Evolutionary conservation across 345 rosid species (phyloP), one percentile per base, ranked within the genome.

Genomic region (Eucalyptus pauciflora): DNA sequence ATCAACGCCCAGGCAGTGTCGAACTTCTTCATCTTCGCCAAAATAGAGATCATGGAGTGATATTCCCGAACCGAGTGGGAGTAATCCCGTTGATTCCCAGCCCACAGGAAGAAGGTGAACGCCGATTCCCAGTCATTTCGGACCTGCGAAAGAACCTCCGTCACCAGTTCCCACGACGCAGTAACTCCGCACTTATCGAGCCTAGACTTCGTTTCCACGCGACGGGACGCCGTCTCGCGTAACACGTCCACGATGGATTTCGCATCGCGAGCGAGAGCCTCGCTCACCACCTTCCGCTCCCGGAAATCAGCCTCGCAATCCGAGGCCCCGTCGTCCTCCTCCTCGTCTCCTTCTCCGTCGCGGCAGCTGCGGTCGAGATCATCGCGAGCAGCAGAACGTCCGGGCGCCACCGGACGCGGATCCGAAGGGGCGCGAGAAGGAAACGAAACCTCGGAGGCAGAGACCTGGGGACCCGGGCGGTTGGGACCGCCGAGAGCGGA

Each of bases 41-140:
- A 95, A 87, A 96, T 94, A 25, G 96, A 94, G 91, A 97, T 96
- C 99, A 98, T 94, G 5, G 94, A 88, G 92, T 97, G 95, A 91
- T 92, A 96, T 85, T 95, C 96, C 16, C 96, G 95, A 33, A 94
- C 76, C 1, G 95, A 94, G 88, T 92, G 96, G 71, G 91, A 86
- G 90, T 97, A 95, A 86, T 90, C 95, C 1, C 92, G 93, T 88
- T 94, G 98, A 91, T 92, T 94, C 71, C 94, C 96, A 85, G 98
- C 95, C 99, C 98, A 96, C 50, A 96, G 62, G 88, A 97, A 96
- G 96, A 98, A 97, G 64, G 96, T 95, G 91, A 95, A 97, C 2
- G 99, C 96, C 27, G 94, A 95, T 90, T 95, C 97, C 99, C 99
- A 98, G 90, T 97, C 96, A 87, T 95, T 94, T 49, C 98, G 94